Percentiles rank a stretch among this genome's conserved stretches.
Conservation (phyloP, 352 stramenopile species). For the Phytopythium montanum region DNA sequence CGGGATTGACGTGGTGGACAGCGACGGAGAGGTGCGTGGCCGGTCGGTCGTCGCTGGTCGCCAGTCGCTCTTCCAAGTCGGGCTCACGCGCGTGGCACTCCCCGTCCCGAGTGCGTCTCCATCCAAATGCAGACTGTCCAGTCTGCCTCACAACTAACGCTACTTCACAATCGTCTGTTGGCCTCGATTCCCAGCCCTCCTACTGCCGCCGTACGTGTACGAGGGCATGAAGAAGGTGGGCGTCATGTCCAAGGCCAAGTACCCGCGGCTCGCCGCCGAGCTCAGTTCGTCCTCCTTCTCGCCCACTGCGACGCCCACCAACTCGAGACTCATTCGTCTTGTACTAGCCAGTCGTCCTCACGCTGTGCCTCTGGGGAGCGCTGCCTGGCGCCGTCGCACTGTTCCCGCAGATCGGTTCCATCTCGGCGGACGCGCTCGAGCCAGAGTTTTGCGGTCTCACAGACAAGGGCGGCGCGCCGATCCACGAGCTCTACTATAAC, state of each 20-base stretch:
- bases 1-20: slow-evolving; percentile 82
- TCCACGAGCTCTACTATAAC: slow-evolving; percentile 76
- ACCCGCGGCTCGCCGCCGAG: slow-evolving; percentile 72
- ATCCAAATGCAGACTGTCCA: neutral
- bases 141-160: neutral
- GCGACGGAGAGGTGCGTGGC: slow-evolving; percentile 73
- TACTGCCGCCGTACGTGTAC: slow-evolving; percentile 80
- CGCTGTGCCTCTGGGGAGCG: slow-evolving; percentile 73
- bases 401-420: slow-evolving; percentile 76
- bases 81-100: slow-evolving; percentile 71
- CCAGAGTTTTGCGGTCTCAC: slow-evolving; percentile 55
- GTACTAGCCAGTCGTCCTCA: slow-evolving; percentile 47
- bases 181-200: slow-evolving; percentile 45
- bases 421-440: slow-evolving; percentile 59
- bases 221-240: slow-evolving; percentile 72
- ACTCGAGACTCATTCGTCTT: slow-evolving; percentile 3
- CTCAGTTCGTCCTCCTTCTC: slow-evolving; percentile 35
- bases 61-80: slow-evolving; percentile 77
- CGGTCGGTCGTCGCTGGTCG: slow-evolving; percentile 73
- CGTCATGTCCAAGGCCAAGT: slow-evolving; percentile 65
- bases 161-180: slow-evolving; percentile 1
- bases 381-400: slow-evolving; percentile 76
- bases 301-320: neutral
- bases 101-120: slow-evolving; percentile 70
- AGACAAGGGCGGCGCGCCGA: slow-evolving; percentile 49